Evolutionary conservation across 768 basidiomycete species (phyloP).

Genomic region (Ramaria rubella): DNA sequence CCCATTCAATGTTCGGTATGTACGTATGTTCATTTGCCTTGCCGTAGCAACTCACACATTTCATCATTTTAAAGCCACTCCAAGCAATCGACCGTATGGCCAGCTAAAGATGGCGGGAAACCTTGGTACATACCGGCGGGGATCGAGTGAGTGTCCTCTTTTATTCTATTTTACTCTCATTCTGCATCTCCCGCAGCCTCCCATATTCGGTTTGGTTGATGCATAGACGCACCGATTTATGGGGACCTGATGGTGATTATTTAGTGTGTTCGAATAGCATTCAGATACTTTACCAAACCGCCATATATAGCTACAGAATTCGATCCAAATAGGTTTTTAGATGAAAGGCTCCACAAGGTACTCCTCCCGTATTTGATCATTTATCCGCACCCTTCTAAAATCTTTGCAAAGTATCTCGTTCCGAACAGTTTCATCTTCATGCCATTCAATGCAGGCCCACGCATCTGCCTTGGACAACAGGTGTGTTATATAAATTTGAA

Average conservation of each 20-base stretch:
- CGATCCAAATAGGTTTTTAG: constrained; percentile 19
- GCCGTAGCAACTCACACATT: background rate
- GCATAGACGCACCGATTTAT: constrained; percentile 34
- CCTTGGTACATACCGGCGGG: constrained; percentile 4
- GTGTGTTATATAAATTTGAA: too few relatives aligned
- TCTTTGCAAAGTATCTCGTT: constrained; percentile 38
- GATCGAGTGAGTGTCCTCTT: background rate
- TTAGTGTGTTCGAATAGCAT: background rate
- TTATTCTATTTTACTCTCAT: background rate
- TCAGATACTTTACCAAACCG: background rate
- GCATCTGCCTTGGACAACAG: constrained; percentile 58
- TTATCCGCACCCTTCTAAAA: background rate
- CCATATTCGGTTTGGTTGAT: constrained; percentile 24
- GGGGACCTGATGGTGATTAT: constrained; percentile 32
- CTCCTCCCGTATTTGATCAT: background rate
- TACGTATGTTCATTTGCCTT: background rate
- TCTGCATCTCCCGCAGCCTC: background rate
- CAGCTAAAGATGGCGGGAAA: constrained; percentile 4
- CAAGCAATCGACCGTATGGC: constrained; percentile 1
- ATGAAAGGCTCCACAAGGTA: constrained; percentile 11
- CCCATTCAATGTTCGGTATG: constrained; percentile 4
- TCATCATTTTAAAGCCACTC: background rate
- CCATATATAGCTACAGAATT: constrained; percentile 13
- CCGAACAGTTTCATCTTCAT: constrained; percentile 67
- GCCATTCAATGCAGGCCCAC: constrained; percentile 53